phyloP scores from a whole-genome alignment of 2,329 filamentous ascomycete genomes.

The Clonostachys byssicola region DNA sequence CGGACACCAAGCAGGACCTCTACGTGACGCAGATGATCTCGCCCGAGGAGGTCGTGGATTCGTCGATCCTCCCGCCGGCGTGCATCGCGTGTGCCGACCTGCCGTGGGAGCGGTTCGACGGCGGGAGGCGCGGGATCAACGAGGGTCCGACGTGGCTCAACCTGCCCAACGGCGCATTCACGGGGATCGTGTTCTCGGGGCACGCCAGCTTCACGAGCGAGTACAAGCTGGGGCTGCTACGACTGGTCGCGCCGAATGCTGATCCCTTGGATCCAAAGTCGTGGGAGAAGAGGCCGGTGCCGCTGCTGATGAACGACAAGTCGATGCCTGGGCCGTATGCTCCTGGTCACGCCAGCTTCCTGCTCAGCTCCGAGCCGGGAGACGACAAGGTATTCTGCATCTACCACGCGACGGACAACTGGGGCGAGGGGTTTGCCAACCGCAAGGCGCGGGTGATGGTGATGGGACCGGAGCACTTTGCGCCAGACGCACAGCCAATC shows the following conservation, averaged over 20 bases:
- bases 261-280: conserved; percentile 6
- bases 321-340: conserved; percentile 5
- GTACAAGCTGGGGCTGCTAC: conserved; percentile 6
- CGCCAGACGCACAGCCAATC: conserved; percentile 5
- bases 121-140: conserved; percentile 4
- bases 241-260: not conserved
- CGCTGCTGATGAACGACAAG: conserved; percentile 6
- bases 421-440: conserved; percentile 11
- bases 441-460: conserved; percentile 10
- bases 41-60: conserved; percentile 1
- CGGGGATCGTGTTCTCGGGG: conserved; percentile 8
- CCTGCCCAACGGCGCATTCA: conserved; percentile 6
- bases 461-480: conserved; percentile 7
- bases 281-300: conserved; percentile 5
- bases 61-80: conserved; percentile 2
- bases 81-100: conserved; percentile 5
- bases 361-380: conserved; percentile 10
- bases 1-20: conserved; percentile 7
- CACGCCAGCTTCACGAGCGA: conserved; percentile 8
- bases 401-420: conserved; percentile 7
- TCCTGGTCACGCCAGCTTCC: conserved; percentile 11
- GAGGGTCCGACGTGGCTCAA: conserved; percentile 7
- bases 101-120: conserved; percentile 6
- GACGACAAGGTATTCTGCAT: conserved; percentile 6
- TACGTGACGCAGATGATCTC: conserved; percentile 4